A percentile compares a stretch with the other conserved stretches of the same genome.
Evolutionary conservation across 768 basidiomycete species (phyloP).

Genomic region (Kwoniella pini): DNA sequence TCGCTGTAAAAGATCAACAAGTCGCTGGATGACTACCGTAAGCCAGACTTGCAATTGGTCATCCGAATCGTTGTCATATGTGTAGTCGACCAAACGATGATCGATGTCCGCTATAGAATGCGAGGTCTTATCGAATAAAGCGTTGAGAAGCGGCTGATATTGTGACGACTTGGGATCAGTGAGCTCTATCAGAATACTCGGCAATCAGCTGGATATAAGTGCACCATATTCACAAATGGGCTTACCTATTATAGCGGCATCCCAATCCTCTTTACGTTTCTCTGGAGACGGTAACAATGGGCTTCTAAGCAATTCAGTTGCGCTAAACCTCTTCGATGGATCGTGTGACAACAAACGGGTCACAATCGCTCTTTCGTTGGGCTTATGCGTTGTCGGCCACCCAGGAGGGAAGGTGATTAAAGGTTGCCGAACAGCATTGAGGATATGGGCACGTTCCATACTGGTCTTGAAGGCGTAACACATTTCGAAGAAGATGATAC

Average conservation of each 20-base stretch:
- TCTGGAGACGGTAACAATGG: slow-evolving; percentile 71
- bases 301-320: slow-evolving; percentile 79
- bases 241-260: slow-evolving; percentile 73
- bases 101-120: slow-evolving; percentile 26
- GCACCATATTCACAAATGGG: not conserved
- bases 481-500: slow-evolving; percentile 98
- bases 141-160: slow-evolving; percentile 72
- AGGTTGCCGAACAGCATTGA: slow-evolving; percentile 74
- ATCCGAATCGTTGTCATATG: slow-evolving; percentile 73
- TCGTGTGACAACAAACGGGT: slow-evolving; percentile 78
- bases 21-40: slow-evolving; percentile 72
- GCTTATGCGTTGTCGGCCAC: slow-evolving; percentile 64
- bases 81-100: slow-evolving; percentile 65
- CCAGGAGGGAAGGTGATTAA: slow-evolving; percentile 71
- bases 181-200: slow-evolving; percentile 19
- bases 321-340: slow-evolving; percentile 72
- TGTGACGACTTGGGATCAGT: slow-evolving; percentile 77
- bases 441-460: slow-evolving; percentile 77
- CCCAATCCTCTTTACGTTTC: slow-evolving; percentile 84
- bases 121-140: slow-evolving; percentile 70
- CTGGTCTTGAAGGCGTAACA: slow-evolving; percentile 76
- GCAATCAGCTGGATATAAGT: not conserved
- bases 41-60: slow-evolving; percentile 70
- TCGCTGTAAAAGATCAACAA: slow-evolving; percentile 75
- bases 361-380: slow-evolving; percentile 72